A percentile compares a stretch with the other conserved stretches of the same genome.
Evolutionary conservation across 225 moss, liverwort and hornwort species (phyloP).

Genomic region (Marchantia polymorpha): DNA sequence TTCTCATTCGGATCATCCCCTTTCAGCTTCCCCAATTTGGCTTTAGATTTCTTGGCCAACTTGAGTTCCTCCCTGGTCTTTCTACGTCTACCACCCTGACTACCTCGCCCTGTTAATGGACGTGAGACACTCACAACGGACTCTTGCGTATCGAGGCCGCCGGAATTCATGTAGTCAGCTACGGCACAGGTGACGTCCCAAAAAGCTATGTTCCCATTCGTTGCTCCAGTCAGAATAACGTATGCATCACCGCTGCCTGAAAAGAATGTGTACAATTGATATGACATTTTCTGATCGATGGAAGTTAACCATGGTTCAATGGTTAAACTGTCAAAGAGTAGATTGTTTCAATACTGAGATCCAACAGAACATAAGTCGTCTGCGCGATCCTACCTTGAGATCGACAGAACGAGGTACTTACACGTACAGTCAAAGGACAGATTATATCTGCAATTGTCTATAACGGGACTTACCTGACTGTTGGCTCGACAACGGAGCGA

Average conservation of each 20-base stretch:
- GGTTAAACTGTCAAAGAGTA: neutral
- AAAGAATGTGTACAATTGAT: neutral
- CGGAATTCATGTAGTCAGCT: slow-evolving; percentile 35
- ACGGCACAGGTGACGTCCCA: slow-evolving; percentile 76
- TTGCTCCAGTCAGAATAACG: slow-evolving; percentile 74
- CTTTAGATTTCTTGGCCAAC: slow-evolving; percentile 15
- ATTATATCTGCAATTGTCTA: neutral
- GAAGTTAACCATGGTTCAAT: neutral
- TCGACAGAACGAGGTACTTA: no score
- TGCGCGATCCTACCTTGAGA: neutral
- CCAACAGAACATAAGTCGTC: neutral
- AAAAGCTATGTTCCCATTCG: slow-evolving; percentile 75
- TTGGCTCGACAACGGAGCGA: slow-evolving; percentile 40
- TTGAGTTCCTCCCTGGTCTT: slow-evolving; percentile 41
- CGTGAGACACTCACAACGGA: slow-evolving; percentile 43
- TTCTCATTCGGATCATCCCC: neutral
- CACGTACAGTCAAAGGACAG: no score
- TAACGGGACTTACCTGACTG: slow-evolving; percentile 29
- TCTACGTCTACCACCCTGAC: slow-evolving; percentile 89
- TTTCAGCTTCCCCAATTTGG: neutral
- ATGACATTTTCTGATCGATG: neutral
- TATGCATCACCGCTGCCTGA: slow-evolving; percentile 49
- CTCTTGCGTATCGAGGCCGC: slow-evolving; percentile 16
- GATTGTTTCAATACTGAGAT: neutral
- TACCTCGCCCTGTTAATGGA: slow-evolving; percentile 84